These are phyloP conservation scores for Scheffersomyces parashehatae DNA, from an alignment of 1,139 yeast genomes.

Conservation along the genomic window DNA sequence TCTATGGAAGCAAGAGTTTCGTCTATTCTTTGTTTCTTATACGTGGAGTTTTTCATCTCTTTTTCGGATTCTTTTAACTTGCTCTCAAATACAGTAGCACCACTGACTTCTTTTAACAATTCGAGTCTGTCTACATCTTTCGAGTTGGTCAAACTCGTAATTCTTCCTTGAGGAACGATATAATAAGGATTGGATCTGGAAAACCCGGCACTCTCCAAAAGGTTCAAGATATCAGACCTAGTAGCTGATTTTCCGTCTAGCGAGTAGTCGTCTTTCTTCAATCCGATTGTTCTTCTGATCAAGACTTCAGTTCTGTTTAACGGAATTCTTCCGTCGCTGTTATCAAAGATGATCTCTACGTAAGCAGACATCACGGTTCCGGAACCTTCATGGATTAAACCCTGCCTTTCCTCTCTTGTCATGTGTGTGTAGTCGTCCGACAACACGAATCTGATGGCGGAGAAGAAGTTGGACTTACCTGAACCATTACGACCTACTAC, in stretches of 20 bases:
- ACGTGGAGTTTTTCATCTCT: conserved; percentile 74
- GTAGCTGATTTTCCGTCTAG: conserved; percentile 78
- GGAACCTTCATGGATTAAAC: conserved; percentile 85
- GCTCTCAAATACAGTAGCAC: conserved; percentile 87
- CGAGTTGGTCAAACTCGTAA: conserved; percentile 83
- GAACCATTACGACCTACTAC: conserved; percentile 96
- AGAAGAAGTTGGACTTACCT: conserved; percentile 94
- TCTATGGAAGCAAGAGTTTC: conserved; percentile 72
- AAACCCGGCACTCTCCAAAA: conserved; percentile 91
- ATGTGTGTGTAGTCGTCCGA: conserved; percentile 89
- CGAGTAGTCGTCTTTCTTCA: conserved; percentile 88
- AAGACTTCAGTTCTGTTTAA: conserved; percentile 66
- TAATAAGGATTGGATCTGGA: conserved; percentile 90
- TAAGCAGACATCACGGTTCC: conserved; percentile 93
- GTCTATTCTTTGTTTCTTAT: conserved; percentile 71
- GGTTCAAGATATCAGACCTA: conserved; percentile 76
- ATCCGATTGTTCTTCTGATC: conserved; percentile 85
- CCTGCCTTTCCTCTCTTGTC: conserved; percentile 87
- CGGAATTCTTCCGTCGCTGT: conserved; percentile 74
- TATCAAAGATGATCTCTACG: conserved; percentile 87
- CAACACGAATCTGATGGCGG: conserved; percentile 90
- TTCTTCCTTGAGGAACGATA: conserved; percentile 95
- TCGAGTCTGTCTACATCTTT: conserved; percentile 79
- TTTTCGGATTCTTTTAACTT: conserved; percentile 77
- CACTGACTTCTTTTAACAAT: conserved; percentile 88